Percentiles rank a stretch among this genome's conserved stretches.
phyloP scores from a whole-genome alignment of 345 rosid genomes.

The Rhizophora apiculata region DNA sequence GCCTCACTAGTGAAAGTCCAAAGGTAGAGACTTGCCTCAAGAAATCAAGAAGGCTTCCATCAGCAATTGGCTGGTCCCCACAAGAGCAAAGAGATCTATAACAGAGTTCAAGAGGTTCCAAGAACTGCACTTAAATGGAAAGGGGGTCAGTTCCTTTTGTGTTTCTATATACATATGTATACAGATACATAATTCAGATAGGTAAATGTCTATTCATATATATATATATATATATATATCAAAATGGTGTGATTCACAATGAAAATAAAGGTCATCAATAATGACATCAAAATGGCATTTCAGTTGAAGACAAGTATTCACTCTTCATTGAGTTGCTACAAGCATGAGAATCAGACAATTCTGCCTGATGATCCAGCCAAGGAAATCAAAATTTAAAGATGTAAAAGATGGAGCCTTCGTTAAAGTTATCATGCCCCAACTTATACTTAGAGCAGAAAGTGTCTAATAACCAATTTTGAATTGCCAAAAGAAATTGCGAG shows the following conservation, averaged over 20 bases:
- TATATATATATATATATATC: too few relatives aligned
- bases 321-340: background rate
- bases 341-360: background rate
- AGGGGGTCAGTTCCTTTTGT: too few relatives aligned
- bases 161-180: too few relatives aligned
- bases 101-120: conserved; percentile 95
- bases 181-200: too few relatives aligned
- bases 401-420: too few relatives aligned
- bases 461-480: background rate
- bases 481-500: background rate
- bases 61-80: conserved; percentile 90
- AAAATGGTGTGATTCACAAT: too few relatives aligned
- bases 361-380: background rate
- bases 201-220: too few relatives aligned
- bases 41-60: conserved; percentile 96
- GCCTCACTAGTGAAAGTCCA: conserved; percentile 83
- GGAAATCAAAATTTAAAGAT: background rate
- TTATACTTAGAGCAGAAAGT: background rate
- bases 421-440: background rate
- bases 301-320: too few relatives aligned
- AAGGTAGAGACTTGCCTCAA: conserved; percentile 92
- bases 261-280: too few relatives aligned
- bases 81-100: conserved; percentile 87
- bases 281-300: too few relatives aligned
- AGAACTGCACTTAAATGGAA: conserved; percentile 43